Conservation (phyloP, 108 stramenopile genomes). For the Cyclotella kingstonii region DNA sequence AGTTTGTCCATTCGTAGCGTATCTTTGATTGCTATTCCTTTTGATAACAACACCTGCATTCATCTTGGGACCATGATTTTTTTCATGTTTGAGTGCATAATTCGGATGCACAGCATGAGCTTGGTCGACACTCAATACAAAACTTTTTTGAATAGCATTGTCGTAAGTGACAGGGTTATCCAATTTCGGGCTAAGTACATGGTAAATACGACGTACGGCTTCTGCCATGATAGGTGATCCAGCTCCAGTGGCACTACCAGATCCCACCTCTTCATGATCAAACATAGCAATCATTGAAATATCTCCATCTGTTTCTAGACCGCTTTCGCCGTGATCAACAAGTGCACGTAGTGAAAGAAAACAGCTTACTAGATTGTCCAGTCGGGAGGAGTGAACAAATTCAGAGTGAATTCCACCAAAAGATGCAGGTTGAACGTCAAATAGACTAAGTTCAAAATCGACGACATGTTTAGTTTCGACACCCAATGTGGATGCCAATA, state of each 20-base stretch:
- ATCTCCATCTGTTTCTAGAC: constrained; percentile 55
- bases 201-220: constrained; percentile 68
- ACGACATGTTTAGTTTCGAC: constrained; percentile 65
- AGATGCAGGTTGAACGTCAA: constrained; percentile 87
- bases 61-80: constrained; percentile 88
- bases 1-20: constrained; percentile 91
- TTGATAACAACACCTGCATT: constrained; percentile 97
- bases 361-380: constrained; percentile 95
- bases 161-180: constrained; percentile 29
- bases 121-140: constrained; percentile 86
- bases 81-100: constrained; percentile 94
- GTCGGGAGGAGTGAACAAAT: constrained; percentile 89
- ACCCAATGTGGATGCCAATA: constrained; percentile 71
- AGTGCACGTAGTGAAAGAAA: constrained; percentile 81
- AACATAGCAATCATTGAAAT: constrained; percentile 90
- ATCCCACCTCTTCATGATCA: constrained; percentile 98
- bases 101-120: constrained; percentile 98
- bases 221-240: constrained; percentile 84
- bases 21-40: constrained; percentile 95
- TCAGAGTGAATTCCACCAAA: constrained; percentile 86
- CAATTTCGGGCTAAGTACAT: constrained; percentile 46
- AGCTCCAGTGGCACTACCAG: constrained; percentile 74
- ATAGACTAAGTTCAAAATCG: constrained; percentile 93
- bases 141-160: constrained; percentile 49
- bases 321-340: constrained; percentile 53